Conservation (phyloP, 2,329 filamentous ascomycete species). For the Aspergillus arachidicola region DNA sequence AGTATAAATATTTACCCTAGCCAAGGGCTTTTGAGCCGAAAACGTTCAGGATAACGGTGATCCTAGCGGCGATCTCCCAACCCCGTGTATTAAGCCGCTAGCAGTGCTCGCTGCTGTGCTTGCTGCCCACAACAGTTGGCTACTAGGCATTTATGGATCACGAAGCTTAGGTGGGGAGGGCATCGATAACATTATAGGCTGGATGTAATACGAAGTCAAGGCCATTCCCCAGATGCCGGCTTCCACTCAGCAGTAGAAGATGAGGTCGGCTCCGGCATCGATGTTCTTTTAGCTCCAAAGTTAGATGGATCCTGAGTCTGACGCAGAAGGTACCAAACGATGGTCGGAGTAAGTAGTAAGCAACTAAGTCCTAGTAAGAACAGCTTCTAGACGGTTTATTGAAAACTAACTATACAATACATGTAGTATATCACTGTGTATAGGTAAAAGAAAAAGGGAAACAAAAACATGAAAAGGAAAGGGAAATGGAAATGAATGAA, state of each 20-base stretch:
- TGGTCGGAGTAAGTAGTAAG: not conserved
- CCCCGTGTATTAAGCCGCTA: slow-evolving; percentile 19
- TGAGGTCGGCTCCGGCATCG: slow-evolving; percentile 6
- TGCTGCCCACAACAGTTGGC: slow-evolving; percentile 9
- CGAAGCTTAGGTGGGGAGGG: slow-evolving; percentile 30
- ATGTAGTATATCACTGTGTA: not conserved
- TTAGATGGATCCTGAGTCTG: slow-evolving; percentile 1
- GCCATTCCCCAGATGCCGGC: slow-evolving; percentile 12
- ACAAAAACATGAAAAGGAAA: not conserved
- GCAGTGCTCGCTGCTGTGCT: slow-evolving; percentile 11
- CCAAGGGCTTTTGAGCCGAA: slow-evolving; percentile 13
- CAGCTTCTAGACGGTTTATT: not conserved
- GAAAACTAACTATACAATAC: not conserved
- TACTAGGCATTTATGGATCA: slow-evolving; percentile 16
- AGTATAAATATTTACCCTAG: not conserved
- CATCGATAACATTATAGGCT: slow-evolving; percentile 13
- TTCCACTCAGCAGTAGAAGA: slow-evolving; percentile 1
- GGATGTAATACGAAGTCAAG: slow-evolving; percentile 20
- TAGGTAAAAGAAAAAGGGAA: not conserved
- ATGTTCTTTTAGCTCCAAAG: not conserved
- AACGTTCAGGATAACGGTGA: slow-evolving; percentile 25
- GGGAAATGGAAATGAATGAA: not conserved
- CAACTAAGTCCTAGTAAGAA: not conserved
- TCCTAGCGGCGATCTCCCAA: slow-evolving; percentile 36
- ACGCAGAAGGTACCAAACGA: not conserved